Evolutionary conservation across 768 basidiomycete species (phyloP), one percentile per base, ranked within the genome.

Genomic region (Fomitopsis pulvina): DNA sequence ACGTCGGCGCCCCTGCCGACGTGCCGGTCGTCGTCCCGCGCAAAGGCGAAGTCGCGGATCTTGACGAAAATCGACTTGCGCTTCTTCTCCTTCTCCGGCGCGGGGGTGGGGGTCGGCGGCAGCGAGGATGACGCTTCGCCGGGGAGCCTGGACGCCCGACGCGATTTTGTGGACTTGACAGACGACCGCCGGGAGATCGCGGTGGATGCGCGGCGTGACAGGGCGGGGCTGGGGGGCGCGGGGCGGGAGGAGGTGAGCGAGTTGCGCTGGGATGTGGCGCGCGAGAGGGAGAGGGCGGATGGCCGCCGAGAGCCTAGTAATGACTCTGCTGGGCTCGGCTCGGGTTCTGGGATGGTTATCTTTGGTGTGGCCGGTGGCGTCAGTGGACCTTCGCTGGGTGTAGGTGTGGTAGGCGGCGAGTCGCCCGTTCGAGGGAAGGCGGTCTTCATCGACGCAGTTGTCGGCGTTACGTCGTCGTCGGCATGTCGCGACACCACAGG

Each of bases 201-300:
- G 52, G 58, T 59, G 16, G 72, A 73, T 4, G 70, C 55, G 22
- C 74, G 69, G 29, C 79, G 73, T 0, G 79, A 79, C 4, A 71
- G 49, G 0, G 71, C 77, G 14, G 81, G 82, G 1, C 80, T 83
- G 3, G 77, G 77, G 0, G 83, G 82, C 0, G 82, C 82, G 28
- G 80, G 81, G 4, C 82, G 78, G 0, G 73, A 73, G 11, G 75
- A 73, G 0, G 69, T 69, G 53, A 70, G 75, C 44, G 64, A 70
- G 37, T 59, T 54, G 44, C 60, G 61, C 37, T 58, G 44, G 20
- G 40, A 40, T 41, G 60, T 60, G 16, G 66, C 60, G 41, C 62
- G 66, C 18, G 66, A 37, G 34, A 61, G 14, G 64, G 60, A 27
- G 68, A 62, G 30, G 61, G 56, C 25, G 63, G 63, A 29, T 57